Evolutionary conservation across 345 rosid species (phyloP).

Genomic region (Clarkia xantiana): DNA sequence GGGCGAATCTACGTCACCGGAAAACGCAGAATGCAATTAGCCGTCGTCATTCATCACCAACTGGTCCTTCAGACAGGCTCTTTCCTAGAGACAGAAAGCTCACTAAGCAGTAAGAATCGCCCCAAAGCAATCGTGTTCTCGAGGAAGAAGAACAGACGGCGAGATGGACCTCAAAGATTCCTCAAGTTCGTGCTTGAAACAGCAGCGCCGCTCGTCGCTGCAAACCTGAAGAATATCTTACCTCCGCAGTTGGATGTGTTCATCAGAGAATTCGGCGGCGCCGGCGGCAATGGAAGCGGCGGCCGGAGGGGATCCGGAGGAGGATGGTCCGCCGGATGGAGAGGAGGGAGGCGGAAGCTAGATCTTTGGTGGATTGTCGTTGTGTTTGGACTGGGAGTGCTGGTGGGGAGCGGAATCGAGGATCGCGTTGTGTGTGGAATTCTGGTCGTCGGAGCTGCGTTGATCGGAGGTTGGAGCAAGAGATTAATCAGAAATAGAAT

Average conservation of each 20-base stretch:
- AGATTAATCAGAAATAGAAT: slow-evolving; percentile 16
- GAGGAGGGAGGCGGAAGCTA: slow-evolving; percentile 12
- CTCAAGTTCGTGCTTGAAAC: slow-evolving; percentile 17
- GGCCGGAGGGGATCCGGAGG: slow-evolving; percentile 22
- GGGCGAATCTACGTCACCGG: no score
- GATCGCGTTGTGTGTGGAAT: slow-evolving; percentile 14
- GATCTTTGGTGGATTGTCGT: slow-evolving; percentile 11
- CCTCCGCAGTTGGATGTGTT: slow-evolving; percentile 28
- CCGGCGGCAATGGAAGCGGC: slow-evolving; percentile 14
- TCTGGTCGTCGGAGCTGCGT: slow-evolving; percentile 11
- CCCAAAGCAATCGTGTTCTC: slow-evolving; percentile 17
- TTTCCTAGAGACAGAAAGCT: no score
- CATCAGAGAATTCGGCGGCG: slow-evolving; percentile 17
- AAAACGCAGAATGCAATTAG: no score
- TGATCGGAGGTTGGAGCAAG: slow-evolving; percentile 10
- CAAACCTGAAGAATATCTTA: slow-evolving; percentile 23
- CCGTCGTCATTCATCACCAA: no score
- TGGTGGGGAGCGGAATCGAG: slow-evolving; percentile 17
- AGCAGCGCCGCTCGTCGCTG: slow-evolving; percentile 18
- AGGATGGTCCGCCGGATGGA: slow-evolving; percentile 20
- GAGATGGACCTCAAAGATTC: slow-evolving; percentile 18
- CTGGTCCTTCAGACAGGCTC: no score
- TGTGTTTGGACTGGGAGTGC: slow-evolving; percentile 15
- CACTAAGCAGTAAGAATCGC: no score
- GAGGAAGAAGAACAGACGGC: slow-evolving; percentile 21